These are phyloP conservation scores for Theileria parva DNA, from an alignment of 169 alveolate species.

Conservation along the genomic window DNA sequence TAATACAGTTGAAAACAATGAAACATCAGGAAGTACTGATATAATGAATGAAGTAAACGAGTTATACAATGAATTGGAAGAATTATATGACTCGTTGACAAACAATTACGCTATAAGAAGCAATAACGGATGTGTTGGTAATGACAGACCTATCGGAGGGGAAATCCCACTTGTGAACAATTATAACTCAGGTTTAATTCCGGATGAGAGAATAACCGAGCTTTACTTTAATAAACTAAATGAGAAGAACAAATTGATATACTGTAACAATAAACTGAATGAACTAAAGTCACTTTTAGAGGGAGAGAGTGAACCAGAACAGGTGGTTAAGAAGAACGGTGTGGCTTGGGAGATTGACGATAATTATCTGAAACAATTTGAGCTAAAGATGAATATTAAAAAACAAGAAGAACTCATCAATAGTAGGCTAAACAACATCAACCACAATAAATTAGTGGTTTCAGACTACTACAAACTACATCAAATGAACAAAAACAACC, in stretches of 20 bases:
- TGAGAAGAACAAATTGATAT: constrained; percentile 16
- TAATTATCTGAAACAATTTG: constrained; percentile 48
- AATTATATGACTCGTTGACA: not conserved
- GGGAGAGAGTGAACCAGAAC: constrained; percentile 43
- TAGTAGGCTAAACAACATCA: constrained; percentile 29
- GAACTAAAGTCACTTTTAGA: not conserved
- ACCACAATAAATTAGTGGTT: constrained; percentile 8
- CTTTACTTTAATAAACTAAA: not conserved
- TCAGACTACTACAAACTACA: not conserved
- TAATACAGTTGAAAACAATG: not conserved
- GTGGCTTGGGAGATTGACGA: constrained; percentile 61
- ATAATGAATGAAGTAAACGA: not conserved
- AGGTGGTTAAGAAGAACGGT: constrained; percentile 40
- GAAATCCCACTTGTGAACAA: not conserved
- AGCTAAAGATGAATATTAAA: constrained; percentile 26
- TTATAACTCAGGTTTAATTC: not conserved
- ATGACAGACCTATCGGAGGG: not conserved
- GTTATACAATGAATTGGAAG: not conserved
- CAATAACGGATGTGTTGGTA: not conserved
- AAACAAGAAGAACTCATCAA: not conserved
- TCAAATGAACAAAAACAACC: not conserved
- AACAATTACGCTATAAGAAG: not conserved
- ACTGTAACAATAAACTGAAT: constrained; percentile 31
- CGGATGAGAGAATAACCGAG: not conserved
- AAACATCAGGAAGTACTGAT: not conserved